Evolutionary conservation across 306 rosid genomes (phyloP), one percentile per base, ranked within the genome.

Genomic region (Cucumis melo): DNA sequence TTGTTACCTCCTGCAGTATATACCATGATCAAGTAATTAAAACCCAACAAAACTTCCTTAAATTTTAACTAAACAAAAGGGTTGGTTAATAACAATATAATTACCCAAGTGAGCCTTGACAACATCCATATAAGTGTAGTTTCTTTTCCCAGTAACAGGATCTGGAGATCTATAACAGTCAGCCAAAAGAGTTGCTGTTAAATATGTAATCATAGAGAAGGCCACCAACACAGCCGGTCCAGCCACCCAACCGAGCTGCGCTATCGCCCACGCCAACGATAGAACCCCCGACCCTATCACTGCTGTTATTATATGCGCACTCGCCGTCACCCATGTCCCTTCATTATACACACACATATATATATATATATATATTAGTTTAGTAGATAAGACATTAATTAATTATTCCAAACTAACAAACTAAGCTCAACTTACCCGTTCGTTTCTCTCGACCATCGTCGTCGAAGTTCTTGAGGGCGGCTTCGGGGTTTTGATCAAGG

Each of bases 301-400:
- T 0, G 99, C 98, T 9, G 99, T 95, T 74, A 95, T 92, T 20
- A 95, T 95, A 50, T 95, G 99, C 7, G 99, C 99, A 77, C 99
- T 95, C 0, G 99, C 99, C 0, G 99, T 92, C 73, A 92, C 41
- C 99, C 98, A 95, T 21, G 99, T 95, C 70, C 99, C 98, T 92
- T 54, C 79, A 75, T 7, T 42, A 41, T 41, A 9, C 15, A 62
- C 14, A 15, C 5, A 29, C 8, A 42, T 42, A n/a, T n/a, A n/a
- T n/a, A n/a, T n/a, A n/a, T n/a, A n/a, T n/a, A n/a, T n/a, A n/a
- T n/a, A n/a, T n/a, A 42, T 42, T 32, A 32, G 36, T 6, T 61
- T 0, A 61, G 42, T 61, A 2, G 6, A 61, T 29, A 61, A 61
- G 6, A 61, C 11, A 27, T 15, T 14, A 61, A 53, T 63, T 39